Evolutionary conservation across 148 eudicot genomes (phyloP).

Genomic region (Nepenthes gracilis): DNA sequence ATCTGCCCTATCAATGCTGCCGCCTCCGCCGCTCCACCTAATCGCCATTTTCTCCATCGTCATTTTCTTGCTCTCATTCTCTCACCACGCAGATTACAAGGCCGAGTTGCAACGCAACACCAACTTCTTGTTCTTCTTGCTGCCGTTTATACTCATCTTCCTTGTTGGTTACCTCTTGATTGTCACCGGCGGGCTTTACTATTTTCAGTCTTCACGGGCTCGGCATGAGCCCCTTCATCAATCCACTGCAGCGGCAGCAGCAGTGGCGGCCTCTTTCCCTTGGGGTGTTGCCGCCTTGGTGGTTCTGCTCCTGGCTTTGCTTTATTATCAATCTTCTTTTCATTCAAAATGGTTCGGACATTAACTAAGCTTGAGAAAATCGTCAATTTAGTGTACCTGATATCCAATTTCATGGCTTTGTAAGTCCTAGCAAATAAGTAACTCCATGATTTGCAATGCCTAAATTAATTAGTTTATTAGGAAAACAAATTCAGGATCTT

Average conservation of each 20-base stretch:
- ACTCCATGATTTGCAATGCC: too few species aligned
- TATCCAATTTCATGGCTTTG: too few species aligned
- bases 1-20: constrained; percentile 21
- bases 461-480: too few species aligned
- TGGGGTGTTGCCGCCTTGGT: constrained; percentile 42
- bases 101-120: constrained; percentile 22
- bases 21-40: too few species aligned
- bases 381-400: too few species aligned
- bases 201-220: not conserved
- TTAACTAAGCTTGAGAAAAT: too few species aligned
- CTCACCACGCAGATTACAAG: constrained; percentile 41
- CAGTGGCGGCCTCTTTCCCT: constrained; percentile 20
- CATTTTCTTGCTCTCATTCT: constrained; percentile 33
- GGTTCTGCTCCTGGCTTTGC: constrained; percentile 32
- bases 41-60: constrained; percentile 54
- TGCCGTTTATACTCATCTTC: constrained; percentile 30
- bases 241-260: constrained; percentile 2
- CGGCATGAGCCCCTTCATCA: constrained; percentile 4
- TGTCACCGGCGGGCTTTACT: constrained; percentile 17
- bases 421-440: too few species aligned
- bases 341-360: constrained; percentile 34
- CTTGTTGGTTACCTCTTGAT: constrained; percentile 27
- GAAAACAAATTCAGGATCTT: too few species aligned
- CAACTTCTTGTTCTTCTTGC: constrained; percentile 32
- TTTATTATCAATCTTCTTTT: constrained; percentile 38